Conservation (phyloP, 192 early-diverging fungal genomes). For the Fimicolochytrium jonesii region DNA sequence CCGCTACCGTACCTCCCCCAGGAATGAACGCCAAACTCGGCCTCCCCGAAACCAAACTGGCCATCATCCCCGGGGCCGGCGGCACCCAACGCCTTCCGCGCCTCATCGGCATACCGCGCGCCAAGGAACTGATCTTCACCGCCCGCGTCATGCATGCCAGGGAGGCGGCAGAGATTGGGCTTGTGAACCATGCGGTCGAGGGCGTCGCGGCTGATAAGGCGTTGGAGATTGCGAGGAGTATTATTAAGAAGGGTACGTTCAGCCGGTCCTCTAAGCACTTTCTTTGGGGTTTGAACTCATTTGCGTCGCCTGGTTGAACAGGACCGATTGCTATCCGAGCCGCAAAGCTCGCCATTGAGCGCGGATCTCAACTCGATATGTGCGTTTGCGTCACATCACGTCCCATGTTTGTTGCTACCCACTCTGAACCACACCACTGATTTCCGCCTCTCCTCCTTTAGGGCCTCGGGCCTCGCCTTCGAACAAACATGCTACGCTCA, state of each 20-base stretch:
- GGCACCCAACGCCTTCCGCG: conserved; percentile 89
- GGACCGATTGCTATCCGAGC: conserved; percentile 85
- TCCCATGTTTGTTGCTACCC: neutral
- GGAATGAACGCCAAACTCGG: conserved; percentile 71
- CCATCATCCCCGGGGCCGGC: conserved; percentile 97
- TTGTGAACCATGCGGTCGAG: conserved; percentile 75
- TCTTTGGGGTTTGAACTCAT: no score
- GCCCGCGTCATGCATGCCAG: conserved; percentile 61
- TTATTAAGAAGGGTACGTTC: conserved; percentile 40
- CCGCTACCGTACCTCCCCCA: no score
- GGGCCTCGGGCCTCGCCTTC: conserved; percentile 77
- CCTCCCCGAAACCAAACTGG: conserved; percentile 86
- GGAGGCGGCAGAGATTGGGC: conserved; percentile 61
- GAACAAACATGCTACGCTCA: conserved; percentile 95
- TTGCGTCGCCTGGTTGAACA: no score
- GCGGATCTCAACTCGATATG: conserved; percentile 75
- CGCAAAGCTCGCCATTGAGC: conserved; percentile 89
- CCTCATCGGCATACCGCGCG: conserved; percentile 77
- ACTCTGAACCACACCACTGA: neutral
- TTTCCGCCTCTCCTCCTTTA: no score
- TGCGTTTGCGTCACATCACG: conserved; percentile 20
- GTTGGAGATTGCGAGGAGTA: conserved; percentile 71
- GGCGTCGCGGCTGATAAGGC: conserved; percentile 65
- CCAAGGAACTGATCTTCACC: conserved; percentile 94
- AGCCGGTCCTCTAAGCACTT: no score